phyloP scores from a whole-genome alignment of 345 rosid species.

The Rubroshorea leprosula region DNA sequence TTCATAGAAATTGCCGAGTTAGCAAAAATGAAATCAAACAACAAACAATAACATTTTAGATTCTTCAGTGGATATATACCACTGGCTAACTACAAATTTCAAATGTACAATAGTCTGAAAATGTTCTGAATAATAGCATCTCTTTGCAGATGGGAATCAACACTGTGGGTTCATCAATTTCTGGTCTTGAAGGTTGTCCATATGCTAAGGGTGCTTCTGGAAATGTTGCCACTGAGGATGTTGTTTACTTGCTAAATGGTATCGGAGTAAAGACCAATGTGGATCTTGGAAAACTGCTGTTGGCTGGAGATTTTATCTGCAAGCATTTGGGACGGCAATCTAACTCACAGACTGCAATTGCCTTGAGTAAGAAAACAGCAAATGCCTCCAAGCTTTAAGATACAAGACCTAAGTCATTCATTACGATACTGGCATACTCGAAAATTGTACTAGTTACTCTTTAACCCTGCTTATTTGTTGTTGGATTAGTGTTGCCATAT shows the following conservation, averaged over 20 bases:
- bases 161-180: slow-evolving; percentile 60
- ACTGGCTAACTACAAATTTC: too few species aligned
- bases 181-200: slow-evolving; percentile 81
- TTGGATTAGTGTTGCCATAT: too few species aligned
- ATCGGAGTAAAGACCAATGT: slow-evolving; percentile 61
- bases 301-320: slow-evolving; percentile 68
- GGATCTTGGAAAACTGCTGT: slow-evolving; percentile 48
- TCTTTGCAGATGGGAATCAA: slow-evolving; percentile 56
- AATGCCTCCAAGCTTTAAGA: slow-evolving; percentile 35
- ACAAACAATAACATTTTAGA: too few species aligned
- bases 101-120: not conserved
- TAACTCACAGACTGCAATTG: slow-evolving; percentile 60
- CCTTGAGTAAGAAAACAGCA: slow-evolving; percentile 37
- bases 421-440: too few species aligned
- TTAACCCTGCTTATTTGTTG: too few species aligned
- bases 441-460: too few species aligned
- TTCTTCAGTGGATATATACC: not conserved
- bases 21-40: too few species aligned
- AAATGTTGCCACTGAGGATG: slow-evolving; percentile 77
- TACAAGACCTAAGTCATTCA: not conserved
- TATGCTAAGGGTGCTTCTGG: slow-evolving; percentile 86
- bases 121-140: not conserved
- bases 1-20: too few species aligned
- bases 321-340: slow-evolving; percentile 52
- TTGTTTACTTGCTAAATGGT: slow-evolving; percentile 74